Evolutionary conservation across 2,329 filamentous ascomycete species (phyloP).

Genomic region (Aureobasidium mangrovei): DNA sequence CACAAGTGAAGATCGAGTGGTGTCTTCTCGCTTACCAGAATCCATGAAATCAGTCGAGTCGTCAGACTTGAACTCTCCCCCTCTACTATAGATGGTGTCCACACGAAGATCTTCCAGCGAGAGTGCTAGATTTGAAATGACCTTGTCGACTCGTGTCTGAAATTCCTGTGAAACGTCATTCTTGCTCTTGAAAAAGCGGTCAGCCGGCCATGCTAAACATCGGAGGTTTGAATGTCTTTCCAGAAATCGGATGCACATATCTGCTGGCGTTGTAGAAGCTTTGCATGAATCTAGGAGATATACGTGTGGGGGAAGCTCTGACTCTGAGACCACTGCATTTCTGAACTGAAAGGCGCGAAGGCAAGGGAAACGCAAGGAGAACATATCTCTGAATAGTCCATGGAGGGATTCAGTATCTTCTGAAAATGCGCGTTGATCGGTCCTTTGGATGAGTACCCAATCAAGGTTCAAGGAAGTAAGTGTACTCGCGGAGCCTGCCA

Average conservation of each 20-base stretch:
- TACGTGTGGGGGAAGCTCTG: constrained; percentile 28
- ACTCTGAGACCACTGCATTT: constrained; percentile 33
- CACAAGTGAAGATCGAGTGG: neutral
- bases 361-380: constrained; percentile 33
- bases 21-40: neutral
- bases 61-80: constrained; percentile 22
- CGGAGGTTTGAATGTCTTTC: constrained; percentile 36
- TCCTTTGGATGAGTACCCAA: constrained; percentile 24
- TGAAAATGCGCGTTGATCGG: constrained; percentile 1
- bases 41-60: neutral
- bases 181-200: constrained; percentile 34
- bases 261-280: neutral
- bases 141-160: constrained; percentile 18
- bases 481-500: constrained; percentile 16
- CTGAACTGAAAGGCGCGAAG: constrained; percentile 39
- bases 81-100: constrained; percentile 26
- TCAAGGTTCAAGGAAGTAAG: constrained; percentile 30
- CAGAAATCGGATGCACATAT: constrained; percentile 32
- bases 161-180: constrained; percentile 22
- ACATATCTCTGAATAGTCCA: constrained; percentile 20
- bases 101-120: constrained; percentile 35
- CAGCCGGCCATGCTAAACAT: constrained; percentile 40
- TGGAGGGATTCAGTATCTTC: constrained; percentile 8
- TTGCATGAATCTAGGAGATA: constrained; percentile 26
- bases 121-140: constrained; percentile 33